Percentiles rank a stretch among this genome's conserved stretches.
Conservation (phyloP, 164 flowering plant species). For the Stephania cephalantha region DNA sequence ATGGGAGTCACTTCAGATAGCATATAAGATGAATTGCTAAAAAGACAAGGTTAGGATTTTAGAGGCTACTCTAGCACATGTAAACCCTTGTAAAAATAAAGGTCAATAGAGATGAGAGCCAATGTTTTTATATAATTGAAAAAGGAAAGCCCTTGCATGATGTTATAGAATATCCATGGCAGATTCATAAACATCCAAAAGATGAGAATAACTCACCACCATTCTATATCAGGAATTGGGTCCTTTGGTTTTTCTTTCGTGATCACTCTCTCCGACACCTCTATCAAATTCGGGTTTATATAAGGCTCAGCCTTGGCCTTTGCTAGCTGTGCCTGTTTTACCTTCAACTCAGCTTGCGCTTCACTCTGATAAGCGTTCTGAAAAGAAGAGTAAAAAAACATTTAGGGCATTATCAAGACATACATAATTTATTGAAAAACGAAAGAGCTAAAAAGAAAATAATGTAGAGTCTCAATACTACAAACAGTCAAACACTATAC, state of each 20-base stretch:
- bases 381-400: neutral
- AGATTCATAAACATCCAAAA: neutral
- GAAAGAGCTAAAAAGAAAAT: too few species aligned
- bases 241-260: constrained; percentile 85
- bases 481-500: constrained; percentile 24
- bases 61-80: too few species aligned
- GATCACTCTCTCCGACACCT: constrained; percentile 76
- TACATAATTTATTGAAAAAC: too few species aligned
- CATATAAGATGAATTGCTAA: too few species aligned
- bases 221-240: constrained; percentile 81
- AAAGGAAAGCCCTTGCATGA: too few species aligned
- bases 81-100: too few species aligned
- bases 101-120: too few species aligned
- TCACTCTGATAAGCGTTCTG: constrained; percentile 51
- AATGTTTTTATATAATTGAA: too few species aligned
- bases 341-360: constrained; percentile 87
- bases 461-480: neutral
- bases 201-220: constrained; percentile 65
- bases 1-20: too few species aligned
- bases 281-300: constrained; percentile 94
- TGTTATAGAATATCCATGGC: too few species aligned
- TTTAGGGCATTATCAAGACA: too few species aligned
- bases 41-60: too few species aligned
- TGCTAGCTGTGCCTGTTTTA: constrained; percentile 83
- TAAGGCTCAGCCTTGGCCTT: constrained; percentile 89